Evolutionary conservation across 192 early-diverging fungal species (phyloP), one percentile per base, ranked within the genome.

Genomic region (Coemansia asiatica): DNA sequence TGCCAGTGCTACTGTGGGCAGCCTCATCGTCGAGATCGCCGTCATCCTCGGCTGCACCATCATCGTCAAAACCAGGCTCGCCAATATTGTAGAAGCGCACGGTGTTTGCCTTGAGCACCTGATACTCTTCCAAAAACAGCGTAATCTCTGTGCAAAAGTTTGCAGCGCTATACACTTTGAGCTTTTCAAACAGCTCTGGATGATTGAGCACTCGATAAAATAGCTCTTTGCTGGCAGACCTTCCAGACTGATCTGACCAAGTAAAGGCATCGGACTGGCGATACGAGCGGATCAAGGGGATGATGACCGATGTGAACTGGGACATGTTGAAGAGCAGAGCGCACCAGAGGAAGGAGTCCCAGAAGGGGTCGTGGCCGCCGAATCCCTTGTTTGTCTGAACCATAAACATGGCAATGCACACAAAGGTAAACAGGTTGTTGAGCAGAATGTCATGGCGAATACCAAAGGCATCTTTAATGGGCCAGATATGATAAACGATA

Each of bases 111-210:
- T 84, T 84, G 53, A 84, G 83, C 50, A 75, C 69, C 38, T 81
- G 78, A 65, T 84, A 84, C 64, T 84, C 79, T 48, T 84, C 83
- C 8, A 84, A 61, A 57, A 84, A 84, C 61, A 81, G 56, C 19
- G 79, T 77, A 50, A 84, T 69, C 40, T 81, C 78, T 1, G 79
- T 73, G 33, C 78, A 81, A 65, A 81, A 81, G 67, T 84, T 76
- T 33, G 83, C 74, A 0, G 79, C 79, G 35, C 72, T 75, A 48
- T 77, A 81, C 25, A 80, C 66, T 59, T 78, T 76, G 40, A 81
- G 72, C 59, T 75, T 61, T 31, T 74, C 71, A 50, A 84, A 81
- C 74, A 81, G 49, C 35, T 80, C 78, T 10, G 78, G 77, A 48
- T 81, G 71, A 36, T 84, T 79, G 54, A 84, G 70, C 16, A 81